These are phyloP conservation scores for Catharanthus roseus DNA, from an alignment of 257 asterid species.

Conservation along the genomic window DNA sequence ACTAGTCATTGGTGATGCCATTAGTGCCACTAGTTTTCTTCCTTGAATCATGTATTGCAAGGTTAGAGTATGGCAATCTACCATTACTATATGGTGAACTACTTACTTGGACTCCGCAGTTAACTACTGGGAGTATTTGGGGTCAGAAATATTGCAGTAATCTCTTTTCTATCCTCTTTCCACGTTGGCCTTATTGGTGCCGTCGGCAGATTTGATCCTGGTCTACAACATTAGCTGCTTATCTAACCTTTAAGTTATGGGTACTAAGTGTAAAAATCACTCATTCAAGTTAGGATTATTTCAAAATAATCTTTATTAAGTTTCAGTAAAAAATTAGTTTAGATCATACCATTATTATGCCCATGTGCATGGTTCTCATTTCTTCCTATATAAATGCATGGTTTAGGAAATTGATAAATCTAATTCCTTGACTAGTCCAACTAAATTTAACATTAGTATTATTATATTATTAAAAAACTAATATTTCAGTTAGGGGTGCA, in stretches of 20 bases:
- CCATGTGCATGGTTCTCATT: too few species aligned
- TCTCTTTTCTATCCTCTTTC: slow-evolving; percentile 43
- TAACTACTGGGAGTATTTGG: slow-evolving; percentile 15
- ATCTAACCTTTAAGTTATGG: slow-evolving; percentile 29
- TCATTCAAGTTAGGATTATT: too few species aligned
- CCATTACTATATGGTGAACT: slow-evolving; percentile 23
- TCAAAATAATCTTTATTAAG: too few species aligned
- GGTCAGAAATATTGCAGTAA: slow-evolving; percentile 22
- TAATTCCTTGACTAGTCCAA: too few species aligned
- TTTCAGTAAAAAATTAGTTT: too few species aligned
- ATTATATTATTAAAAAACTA: too few species aligned
- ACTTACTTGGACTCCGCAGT: slow-evolving; percentile 22
- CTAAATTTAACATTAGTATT: too few species aligned
- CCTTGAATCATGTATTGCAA: slow-evolving; percentile 25
- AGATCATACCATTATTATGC: too few species aligned
- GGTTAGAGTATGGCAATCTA: slow-evolving; percentile 20
- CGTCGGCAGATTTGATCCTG: slow-evolving; percentile 27
- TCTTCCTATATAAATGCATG: too few species aligned
- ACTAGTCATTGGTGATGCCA: slow-evolving; percentile 18
- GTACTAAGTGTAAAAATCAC: too few species aligned
- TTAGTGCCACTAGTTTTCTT: slow-evolving; percentile 19
- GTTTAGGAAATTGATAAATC: too few species aligned
- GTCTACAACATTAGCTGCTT: slow-evolving; percentile 28
- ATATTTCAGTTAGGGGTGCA: too few species aligned
- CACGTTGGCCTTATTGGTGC: slow-evolving; percentile 15